Base-by-base conservation (phyloP, 1,139 yeast species). In the Pichia inconspicua region DNA sequence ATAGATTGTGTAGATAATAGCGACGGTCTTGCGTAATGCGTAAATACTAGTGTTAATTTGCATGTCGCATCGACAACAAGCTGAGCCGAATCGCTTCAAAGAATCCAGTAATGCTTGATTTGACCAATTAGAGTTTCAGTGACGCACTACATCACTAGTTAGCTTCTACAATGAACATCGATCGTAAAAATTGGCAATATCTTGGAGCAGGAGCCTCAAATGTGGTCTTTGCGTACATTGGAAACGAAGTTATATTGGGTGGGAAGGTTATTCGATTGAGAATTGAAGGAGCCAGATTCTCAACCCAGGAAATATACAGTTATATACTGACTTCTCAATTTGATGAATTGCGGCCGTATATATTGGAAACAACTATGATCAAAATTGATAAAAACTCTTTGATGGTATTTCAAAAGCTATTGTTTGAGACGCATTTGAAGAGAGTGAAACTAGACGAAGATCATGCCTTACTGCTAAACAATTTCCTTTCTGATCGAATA, bases 191-290 rank as follows among this genome's bases (percentile, higher is more conserved):
- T 1, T 62, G 65, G 65, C 34, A 41, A 5, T 54, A 49, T 41
- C 31, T 57, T 12, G 58, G 46, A 12, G 49, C 54, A 8, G 67
- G 67, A 2, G 47, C 58, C 0, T 66, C 67, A 2, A 63, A 63
- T 40, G 58, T 54, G 0, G 61, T 63, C 1, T 58, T 56, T 38
- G 42, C 39, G 15, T 59, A 59, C 44, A 25, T 1, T 1, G 63
- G 61, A 1, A 12, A n/a, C 2, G 43, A 45, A 15, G 15, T 1
- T 44, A 56, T 2, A 22, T 25, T 7, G 5, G 22, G 22, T 5
- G 51, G 51, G 1, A 56, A 54, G 27, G 62, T 58, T 4, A 34
- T 62, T 7, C 48, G 66, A 25, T 36, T 63, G 6, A 31, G 67
- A 25, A 41, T 56, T n/a, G 48, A 36, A 1, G 41, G 44, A 7